phyloP scores from a whole-genome alignment of 1,139 yeast genomes.

The Hemisphaericaspora xylofermentans region DNA sequence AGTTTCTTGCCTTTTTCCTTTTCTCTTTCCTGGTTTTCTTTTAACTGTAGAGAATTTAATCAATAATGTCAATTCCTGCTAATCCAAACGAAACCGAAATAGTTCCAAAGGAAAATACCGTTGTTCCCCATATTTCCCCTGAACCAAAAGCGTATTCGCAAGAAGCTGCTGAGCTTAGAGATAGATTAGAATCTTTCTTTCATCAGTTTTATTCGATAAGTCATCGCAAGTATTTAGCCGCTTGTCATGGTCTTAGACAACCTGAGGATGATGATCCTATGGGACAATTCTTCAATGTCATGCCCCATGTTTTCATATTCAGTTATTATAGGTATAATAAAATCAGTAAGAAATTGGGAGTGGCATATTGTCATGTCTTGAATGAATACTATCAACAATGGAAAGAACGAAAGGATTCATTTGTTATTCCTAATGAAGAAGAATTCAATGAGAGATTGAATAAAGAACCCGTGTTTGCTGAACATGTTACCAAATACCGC shows the following conservation, averaged over 20 bases:
- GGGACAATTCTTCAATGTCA: not conserved
- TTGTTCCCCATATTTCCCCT: not conserved
- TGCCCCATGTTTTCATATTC: not conserved
- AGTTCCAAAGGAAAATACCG: not conserved
- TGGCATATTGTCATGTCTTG: not conserved
- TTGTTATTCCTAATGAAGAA: not conserved
- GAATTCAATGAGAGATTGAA: not conserved
- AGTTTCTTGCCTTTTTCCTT: no score
- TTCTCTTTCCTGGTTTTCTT: no score
- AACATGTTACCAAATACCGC: not conserved
- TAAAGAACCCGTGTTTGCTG: not conserved
- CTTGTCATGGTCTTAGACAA: not conserved
- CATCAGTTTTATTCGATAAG: not conserved
- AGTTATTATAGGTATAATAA: not conserved
- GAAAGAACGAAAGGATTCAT: not conserved
- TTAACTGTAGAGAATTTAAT: no score
- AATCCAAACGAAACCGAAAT: not conserved
- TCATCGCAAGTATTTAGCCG: not conserved
- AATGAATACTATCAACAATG: not conserved
- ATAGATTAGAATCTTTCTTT: not conserved
- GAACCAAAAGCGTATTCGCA: not conserved
- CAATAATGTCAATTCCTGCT: no score
- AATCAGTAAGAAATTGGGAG: not conserved
- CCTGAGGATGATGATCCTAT: not conserved
- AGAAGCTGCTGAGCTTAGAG: not conserved